phyloP scores from a whole-genome alignment of 306 rosid genomes.

The Urtica urens region DNA sequence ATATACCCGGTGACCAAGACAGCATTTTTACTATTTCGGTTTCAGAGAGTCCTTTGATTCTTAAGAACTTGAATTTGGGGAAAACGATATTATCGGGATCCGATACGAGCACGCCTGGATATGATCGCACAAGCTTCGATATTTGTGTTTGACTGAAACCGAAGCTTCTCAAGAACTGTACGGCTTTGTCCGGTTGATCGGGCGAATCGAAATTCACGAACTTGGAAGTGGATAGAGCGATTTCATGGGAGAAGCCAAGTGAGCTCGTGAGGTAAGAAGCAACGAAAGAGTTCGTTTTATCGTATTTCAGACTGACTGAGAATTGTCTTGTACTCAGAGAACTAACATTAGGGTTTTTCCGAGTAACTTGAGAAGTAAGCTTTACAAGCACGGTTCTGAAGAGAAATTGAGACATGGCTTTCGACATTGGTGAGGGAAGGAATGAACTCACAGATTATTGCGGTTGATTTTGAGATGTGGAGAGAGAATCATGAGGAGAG shows the following conservation, averaged over 20 bases:
- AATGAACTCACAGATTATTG: too few relatives aligned
- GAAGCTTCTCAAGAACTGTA: neutral
- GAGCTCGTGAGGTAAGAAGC: neutral
- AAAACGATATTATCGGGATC: neutral
- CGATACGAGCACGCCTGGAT: neutral
- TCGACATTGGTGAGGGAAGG: too few relatives aligned
- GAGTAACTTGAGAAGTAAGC: too few relatives aligned
- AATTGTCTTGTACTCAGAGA: too few relatives aligned
- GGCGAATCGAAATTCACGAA: neutral
- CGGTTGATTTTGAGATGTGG: too few relatives aligned
- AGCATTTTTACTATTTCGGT: neutral
- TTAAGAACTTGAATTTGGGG: neutral
- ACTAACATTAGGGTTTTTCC: too few relatives aligned
- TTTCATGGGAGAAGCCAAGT: neutral
- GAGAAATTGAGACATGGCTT: too few relatives aligned
- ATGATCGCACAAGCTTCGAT: neutral
- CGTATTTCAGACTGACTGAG: slow-evolving; percentile 4
- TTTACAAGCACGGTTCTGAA: too few relatives aligned
- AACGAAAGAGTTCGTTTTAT: neutral
- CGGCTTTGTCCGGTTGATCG: neutral
- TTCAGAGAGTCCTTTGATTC: neutral
- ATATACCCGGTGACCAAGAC: neutral
- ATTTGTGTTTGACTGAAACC: neutral
- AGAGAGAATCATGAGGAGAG: too few relatives aligned
- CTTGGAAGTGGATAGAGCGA: neutral